Conservation (phyloP, 2,329 filamentous ascomycete genomes). For the Fusarium veterinarium region DNA sequence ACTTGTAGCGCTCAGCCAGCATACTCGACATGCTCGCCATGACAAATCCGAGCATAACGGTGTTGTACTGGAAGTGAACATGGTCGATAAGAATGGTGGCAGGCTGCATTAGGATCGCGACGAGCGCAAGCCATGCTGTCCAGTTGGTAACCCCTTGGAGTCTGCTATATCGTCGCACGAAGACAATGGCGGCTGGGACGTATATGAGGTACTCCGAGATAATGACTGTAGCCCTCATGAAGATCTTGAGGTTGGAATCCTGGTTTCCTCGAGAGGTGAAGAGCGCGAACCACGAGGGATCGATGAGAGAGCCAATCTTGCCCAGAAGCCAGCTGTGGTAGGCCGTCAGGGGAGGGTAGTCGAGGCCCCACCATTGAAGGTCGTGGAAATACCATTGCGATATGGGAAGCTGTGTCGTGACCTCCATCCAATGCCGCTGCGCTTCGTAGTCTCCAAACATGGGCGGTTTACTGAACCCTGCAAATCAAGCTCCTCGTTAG, state of each 20-base stretch:
- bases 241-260: conserved; percentile 84
- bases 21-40: conserved; percentile 90
- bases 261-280: conserved; percentile 85
- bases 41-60: conserved; percentile 94
- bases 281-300: conserved; percentile 89
- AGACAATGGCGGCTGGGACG: conserved; percentile 85
- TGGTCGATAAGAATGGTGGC: conserved; percentile 92
- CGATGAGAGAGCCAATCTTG: conserved; percentile 81
- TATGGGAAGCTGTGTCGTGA: conserved; percentile 87
- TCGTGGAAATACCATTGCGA: conserved; percentile 99
- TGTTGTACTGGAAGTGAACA: conserved; percentile 97
- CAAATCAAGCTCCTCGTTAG: conserved; percentile 19
- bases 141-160: conserved; percentile 82
- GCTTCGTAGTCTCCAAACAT: conserved; percentile 99
- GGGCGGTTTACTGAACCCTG: conserved; percentile 83
- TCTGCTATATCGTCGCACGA: conserved; percentile 83
- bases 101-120: conserved; percentile 92
- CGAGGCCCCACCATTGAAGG: conserved; percentile 95
- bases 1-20: conserved; percentile 83
- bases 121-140: conserved; percentile 85
- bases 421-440: conserved; percentile 98
- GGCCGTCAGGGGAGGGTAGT: conserved; percentile 96
- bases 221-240: conserved; percentile 93
- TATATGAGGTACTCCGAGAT: conserved; percentile 92
- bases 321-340: conserved; percentile 98